Evolutionary conservation across 2,329 filamentous ascomycete species (phyloP).

Genomic region (Thielaviopsis populi): DNA sequence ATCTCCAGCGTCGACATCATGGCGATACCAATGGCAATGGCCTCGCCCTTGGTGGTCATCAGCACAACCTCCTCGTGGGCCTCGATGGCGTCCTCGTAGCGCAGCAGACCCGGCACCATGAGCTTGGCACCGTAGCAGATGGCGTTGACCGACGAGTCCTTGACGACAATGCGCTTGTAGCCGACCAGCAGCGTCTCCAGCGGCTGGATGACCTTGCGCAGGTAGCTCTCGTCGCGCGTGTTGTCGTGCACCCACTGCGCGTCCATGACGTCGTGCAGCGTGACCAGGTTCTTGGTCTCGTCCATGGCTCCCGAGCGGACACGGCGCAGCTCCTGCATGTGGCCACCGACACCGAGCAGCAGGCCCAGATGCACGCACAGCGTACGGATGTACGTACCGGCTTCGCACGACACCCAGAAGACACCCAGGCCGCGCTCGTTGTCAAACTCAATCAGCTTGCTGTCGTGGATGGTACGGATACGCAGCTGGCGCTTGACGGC

Average conservation of each 20-base stretch:
- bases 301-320: constrained; percentile 91
- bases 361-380: constrained; percentile 85
- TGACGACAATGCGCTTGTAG: constrained; percentile 96
- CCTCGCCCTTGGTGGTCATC: constrained; percentile 98
- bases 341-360: constrained; percentile 65
- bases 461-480: constrained; percentile 96
- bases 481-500: constrained; percentile 97
- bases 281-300: constrained; percentile 77
- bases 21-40: constrained; percentile 87
- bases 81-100: constrained; percentile 86
- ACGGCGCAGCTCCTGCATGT: constrained; percentile 96
- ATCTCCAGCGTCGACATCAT: constrained; percentile 98
- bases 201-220: constrained; percentile 80
- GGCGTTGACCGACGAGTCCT: constrained; percentile 71
- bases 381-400: constrained; percentile 96
- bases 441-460: constrained; percentile 93
- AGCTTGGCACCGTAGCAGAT: constrained; percentile 98
- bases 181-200: constrained; percentile 81
- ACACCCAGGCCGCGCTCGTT: constrained; percentile 94
- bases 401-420: constrained; percentile 97
- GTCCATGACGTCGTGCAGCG: constrained; percentile 73
- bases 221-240: constrained; percentile 81
- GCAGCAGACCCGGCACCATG: constrained; percentile 88
- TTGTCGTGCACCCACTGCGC: constrained; percentile 96
- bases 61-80: constrained; percentile 91